phyloP scores from a whole-genome alignment of 2,329 filamentous ascomycete genomes.

The Byssoonygena ceratinophila region DNA sequence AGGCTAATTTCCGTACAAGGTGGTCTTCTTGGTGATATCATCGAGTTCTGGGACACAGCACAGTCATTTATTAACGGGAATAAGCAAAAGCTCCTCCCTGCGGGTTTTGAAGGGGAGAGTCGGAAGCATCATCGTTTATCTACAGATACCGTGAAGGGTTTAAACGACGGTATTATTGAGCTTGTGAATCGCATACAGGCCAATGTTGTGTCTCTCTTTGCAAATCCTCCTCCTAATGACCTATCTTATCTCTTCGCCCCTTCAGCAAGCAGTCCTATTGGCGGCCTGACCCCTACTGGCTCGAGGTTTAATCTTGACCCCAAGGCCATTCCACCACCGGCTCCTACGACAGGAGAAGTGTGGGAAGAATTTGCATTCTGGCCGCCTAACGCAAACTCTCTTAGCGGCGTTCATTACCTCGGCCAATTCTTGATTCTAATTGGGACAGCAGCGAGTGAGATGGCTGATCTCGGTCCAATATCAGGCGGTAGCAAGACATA shows the following conservation, averaged over 20 bases:
- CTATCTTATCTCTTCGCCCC: conserved; percentile 52
- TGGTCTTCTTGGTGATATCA: conserved; percentile 75
- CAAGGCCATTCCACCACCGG: conserved; percentile 63
- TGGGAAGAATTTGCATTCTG: conserved; percentile 96
- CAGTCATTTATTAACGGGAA: conserved; percentile 82
- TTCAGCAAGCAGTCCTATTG: conserved; percentile 57
- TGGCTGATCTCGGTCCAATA: conserved; percentile 63
- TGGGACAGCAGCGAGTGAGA: conserved; percentile 76
- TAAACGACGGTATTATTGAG: conserved; percentile 69
- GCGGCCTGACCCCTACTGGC: conserved; percentile 48
- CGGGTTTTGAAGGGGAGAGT: conserved; percentile 72
- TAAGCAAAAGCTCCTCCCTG: conserved; percentile 67
- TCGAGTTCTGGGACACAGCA: conserved; percentile 89
- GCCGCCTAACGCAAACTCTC: conserved; percentile 83
- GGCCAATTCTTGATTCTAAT: conserved; percentile 71
- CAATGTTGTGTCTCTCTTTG: conserved; percentile 70
- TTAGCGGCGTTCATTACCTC: conserved; percentile 86
- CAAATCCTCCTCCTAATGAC: conserved; percentile 79
- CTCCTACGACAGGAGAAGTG: conserved; percentile 65
- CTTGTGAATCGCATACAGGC: conserved; percentile 76
- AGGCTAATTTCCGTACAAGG: conserved; percentile 61
- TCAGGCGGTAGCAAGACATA: conserved; percentile 46
- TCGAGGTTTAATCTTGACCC: conserved; percentile 71
- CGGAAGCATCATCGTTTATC: conserved; percentile 70
- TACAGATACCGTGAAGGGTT: conserved; percentile 54